A percentile compares a stretch with the other conserved stretches of the same genome.
Evolutionary conservation across 1,284 basidiomycete species (phyloP).

Genomic region (Bjerkandera adusta): DNA sequence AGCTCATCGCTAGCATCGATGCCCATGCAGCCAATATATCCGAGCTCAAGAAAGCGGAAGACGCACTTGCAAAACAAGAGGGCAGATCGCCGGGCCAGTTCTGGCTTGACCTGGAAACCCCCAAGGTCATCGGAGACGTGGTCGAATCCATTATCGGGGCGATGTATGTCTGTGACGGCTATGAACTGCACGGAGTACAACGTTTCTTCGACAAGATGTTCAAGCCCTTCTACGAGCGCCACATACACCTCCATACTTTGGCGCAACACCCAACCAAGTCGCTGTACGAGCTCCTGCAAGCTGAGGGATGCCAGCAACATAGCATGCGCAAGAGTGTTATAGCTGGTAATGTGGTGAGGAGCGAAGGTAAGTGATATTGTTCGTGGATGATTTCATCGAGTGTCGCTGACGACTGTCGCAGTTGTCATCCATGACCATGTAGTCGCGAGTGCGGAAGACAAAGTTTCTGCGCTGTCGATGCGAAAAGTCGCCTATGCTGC

Average conservation of each 20-base stretch:
- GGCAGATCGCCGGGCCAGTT: constrained; percentile 58
- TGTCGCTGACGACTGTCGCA: constrained; percentile 21
- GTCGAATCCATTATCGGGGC: constrained; percentile 77
- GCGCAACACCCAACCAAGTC: constrained; percentile 72
- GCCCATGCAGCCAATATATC: constrained; percentile 53
- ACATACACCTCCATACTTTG: constrained; percentile 67
- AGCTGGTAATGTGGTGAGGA: constrained; percentile 12
- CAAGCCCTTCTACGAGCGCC: constrained; percentile 71
- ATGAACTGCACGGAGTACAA: constrained; percentile 55
- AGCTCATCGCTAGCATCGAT: constrained; percentile 48
- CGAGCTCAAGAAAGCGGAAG: constrained; percentile 47
- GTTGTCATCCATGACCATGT: constrained; percentile 66
- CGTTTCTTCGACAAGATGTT: constrained; percentile 63
- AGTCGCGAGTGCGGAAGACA: constrained; percentile 56
- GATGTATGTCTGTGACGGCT: constrained; percentile 71
- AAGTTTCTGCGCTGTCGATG: constrained; percentile 48
- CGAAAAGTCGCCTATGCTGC: constrained; percentile 58
- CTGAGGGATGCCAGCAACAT: constrained; percentile 65
- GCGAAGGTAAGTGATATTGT: constrained; percentile 22
- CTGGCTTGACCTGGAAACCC: constrained; percentile 73
- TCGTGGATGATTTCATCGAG: background rate
- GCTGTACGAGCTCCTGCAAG: constrained; percentile 68
- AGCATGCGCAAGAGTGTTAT: constrained; percentile 47
- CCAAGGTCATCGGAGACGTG: constrained; percentile 79
- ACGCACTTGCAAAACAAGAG: constrained; percentile 44